phyloP scores from a whole-genome alignment of 2,329 filamentous ascomycete species.

The Clarireedia homoeocarpa region DNA sequence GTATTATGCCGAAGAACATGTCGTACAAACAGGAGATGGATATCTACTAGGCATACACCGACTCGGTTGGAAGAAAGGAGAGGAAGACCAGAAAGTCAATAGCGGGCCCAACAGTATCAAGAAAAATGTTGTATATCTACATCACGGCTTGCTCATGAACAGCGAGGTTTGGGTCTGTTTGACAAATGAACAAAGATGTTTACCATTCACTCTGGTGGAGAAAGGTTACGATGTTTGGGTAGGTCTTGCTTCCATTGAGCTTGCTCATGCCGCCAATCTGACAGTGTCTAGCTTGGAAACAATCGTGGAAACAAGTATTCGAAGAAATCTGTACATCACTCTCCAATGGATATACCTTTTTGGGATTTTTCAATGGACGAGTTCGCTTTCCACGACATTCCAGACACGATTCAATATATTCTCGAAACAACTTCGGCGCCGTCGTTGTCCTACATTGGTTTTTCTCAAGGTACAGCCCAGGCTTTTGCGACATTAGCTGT shows the following conservation, averaged over 20 bases:
- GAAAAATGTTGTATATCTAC: conserved; percentile 87
- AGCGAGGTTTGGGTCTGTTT: conserved; percentile 96
- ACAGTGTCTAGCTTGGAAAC: conserved; percentile 66
- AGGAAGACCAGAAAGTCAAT: conserved; percentile 75
- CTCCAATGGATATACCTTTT: conserved; percentile 69
- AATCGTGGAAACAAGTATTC: conserved; percentile 99
- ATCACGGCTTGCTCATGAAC: conserved; percentile 97
- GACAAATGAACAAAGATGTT: conserved; percentile 75
- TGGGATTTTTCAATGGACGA: conserved; percentile 99
- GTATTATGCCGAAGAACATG: conserved; percentile 91
- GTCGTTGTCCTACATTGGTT: conserved; percentile 91
- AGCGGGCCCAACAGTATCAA: conserved; percentile 54
- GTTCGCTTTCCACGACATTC: conserved; percentile 96
- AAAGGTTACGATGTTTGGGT: conserved; percentile 94
- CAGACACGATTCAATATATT: conserved; percentile 88
- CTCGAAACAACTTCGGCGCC: conserved; percentile 73
- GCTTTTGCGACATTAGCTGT: conserved; percentile 91
- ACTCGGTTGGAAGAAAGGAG: conserved; percentile 72
- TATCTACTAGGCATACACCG: conserved; percentile 88
- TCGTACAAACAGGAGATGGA: conserved; percentile 89
- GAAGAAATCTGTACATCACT: conserved; percentile 76
- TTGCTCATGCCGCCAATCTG: conserved; percentile 13
- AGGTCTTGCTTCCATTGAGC: conserved; percentile 28
- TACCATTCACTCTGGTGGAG: conserved; percentile 85
- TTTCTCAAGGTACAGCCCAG: conserved; percentile 94